Evolutionary conservation across 306 rosid genomes (phyloP).

Genomic region (Malus asiatica): DNA sequence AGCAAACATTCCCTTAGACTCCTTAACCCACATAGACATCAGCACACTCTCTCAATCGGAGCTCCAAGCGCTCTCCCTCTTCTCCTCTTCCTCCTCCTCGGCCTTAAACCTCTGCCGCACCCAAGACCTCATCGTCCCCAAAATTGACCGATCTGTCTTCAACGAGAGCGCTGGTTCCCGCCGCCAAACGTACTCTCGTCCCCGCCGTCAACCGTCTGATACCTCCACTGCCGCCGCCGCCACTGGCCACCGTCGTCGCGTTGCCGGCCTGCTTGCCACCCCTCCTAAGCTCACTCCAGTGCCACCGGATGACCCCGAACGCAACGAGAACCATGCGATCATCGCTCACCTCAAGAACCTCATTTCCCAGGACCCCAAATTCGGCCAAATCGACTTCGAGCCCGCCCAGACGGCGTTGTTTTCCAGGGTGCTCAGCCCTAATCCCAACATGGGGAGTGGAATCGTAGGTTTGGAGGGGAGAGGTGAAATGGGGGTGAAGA

Average conservation of each 20-base stretch:
- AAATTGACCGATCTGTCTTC: constrained; percentile 59
- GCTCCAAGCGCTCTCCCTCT: constrained; percentile 59
- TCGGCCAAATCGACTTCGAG: constrained; percentile 44
- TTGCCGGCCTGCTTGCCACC: constrained; percentile 41
- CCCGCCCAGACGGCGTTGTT: constrained; percentile 8
- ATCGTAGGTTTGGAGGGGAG: not conserved
- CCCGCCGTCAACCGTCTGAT: constrained; percentile 29
- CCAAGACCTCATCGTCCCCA: constrained; percentile 36
- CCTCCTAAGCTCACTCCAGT: constrained; percentile 27
- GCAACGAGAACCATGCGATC: constrained; percentile 41
- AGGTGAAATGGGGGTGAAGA: constrained; percentile 22
- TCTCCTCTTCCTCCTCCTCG: constrained; percentile 40
- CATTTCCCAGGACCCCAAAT: constrained; percentile 58
- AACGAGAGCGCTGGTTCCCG: constrained; percentile 78
- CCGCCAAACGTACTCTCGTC: constrained; percentile 70
- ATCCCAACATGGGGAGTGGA: not conserved
- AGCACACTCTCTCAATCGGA: constrained; percentile 65
- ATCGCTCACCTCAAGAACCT: constrained; percentile 52
- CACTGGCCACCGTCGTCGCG: constrained; percentile 51
- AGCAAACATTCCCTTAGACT: constrained; percentile 13
- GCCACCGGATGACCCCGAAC: constrained; percentile 41
- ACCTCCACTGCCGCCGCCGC: constrained; percentile 26
- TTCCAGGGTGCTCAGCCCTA: not conserved
- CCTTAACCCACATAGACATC: constrained; percentile 35
- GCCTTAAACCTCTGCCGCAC: constrained; percentile 28